phyloP scores from a whole-genome alignment of 495 filamentous ascomycete genomes.

The Staphylotrichum longicolle region DNA sequence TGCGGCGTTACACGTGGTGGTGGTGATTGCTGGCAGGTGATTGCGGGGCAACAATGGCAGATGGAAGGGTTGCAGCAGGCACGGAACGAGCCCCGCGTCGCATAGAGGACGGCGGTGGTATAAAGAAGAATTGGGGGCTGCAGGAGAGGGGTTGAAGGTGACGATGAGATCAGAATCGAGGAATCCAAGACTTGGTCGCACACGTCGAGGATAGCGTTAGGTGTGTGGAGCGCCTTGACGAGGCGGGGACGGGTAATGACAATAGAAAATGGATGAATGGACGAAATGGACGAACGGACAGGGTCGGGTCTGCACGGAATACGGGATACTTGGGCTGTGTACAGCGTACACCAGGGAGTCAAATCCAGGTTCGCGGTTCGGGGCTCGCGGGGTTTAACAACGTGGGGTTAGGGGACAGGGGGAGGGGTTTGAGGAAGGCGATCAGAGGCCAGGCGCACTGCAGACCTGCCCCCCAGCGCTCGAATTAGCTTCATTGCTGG shows the following conservation, averaged over 20 bases:
- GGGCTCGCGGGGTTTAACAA: constrained; percentile 15
- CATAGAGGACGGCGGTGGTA: no score
- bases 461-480: no score
- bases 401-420: constrained; percentile 11
- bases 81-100: no score
- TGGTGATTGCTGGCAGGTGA: constrained; percentile 4
- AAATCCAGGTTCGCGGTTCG: constrained; percentile 4
- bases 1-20: background rate
- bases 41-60: background rate
- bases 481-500: background rate
- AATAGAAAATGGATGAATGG: background rate
- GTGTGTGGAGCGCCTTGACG: constrained; percentile 1
- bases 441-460: constrained; percentile 1
- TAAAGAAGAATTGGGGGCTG: background rate
- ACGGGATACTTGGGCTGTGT: no score
- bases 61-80: background rate
- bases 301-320: background rate
- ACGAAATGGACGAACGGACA: constrained; percentile 10
- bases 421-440: constrained; percentile 7
- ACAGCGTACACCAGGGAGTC: background rate
- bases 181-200: constrained; percentile 14
- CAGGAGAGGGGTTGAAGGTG: background rate
- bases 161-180: constrained; percentile 12
- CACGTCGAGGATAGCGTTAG: constrained; percentile 1
- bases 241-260: constrained; percentile 1